A percentile compares a stretch with the other conserved stretches of the same genome.
Evolutionary conservation across 1,284 basidiomycete genomes (phyloP).

Genomic region (Tylopilus sp.): DNA sequence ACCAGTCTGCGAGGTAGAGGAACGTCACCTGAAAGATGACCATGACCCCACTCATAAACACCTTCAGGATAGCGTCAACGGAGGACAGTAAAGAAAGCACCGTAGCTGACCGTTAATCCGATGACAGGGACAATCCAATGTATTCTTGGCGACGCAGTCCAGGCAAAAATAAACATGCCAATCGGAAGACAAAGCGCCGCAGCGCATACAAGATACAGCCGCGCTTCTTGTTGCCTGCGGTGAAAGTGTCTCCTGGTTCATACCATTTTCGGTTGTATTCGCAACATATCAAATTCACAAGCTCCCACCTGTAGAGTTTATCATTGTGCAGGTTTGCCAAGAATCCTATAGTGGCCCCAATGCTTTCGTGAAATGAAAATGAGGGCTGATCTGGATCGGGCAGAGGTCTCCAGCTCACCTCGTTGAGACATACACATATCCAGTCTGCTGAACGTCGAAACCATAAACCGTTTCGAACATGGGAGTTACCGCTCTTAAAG

Average conservation of each 20-base stretch:
- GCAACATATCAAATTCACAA: not conserved
- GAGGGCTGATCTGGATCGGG: not conserved
- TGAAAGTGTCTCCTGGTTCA: conserved; percentile 20
- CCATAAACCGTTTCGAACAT: conserved; percentile 60
- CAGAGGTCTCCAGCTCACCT: conserved; percentile 41
- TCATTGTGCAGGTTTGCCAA: conserved; percentile 62
- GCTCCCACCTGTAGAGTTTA: conserved; percentile 53
- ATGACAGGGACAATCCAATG: conserved; percentile 44
- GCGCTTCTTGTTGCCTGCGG: conserved; percentile 56
- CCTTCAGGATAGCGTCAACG: conserved; percentile 36
- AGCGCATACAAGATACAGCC: conserved; percentile 52
- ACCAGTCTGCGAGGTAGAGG: conserved; percentile 72
- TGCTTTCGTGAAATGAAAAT: conserved; percentile 36
- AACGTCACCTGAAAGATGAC: conserved; percentile 63
- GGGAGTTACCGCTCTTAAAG: conserved; percentile 53
- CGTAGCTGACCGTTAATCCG: conserved; percentile 37
- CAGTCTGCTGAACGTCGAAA: conserved; percentile 63
- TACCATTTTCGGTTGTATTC: not conserved
- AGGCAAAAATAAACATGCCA: conserved; percentile 52
- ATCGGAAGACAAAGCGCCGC: conserved; percentile 51
- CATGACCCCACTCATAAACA: conserved; percentile 54
- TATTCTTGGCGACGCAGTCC: conserved; percentile 32
- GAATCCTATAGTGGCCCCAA: conserved; percentile 62
- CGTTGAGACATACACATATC: conserved; percentile 57
- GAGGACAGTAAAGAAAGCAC: not conserved